phyloP scores from a whole-genome alignment of 192 early-diverging fungal species.

The Podila verticillata region DNA sequence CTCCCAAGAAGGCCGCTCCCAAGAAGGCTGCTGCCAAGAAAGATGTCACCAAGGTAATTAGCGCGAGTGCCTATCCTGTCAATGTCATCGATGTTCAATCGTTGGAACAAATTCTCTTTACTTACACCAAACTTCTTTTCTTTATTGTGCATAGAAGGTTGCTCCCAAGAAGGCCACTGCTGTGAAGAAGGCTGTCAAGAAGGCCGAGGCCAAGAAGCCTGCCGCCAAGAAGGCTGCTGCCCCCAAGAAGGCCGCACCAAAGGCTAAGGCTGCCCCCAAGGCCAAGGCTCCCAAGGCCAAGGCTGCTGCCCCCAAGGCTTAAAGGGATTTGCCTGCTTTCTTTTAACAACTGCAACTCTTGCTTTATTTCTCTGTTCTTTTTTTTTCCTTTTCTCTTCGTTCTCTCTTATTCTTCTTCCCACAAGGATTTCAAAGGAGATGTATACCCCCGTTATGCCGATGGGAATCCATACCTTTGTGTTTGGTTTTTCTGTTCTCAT shows the following conservation, averaged over 20 bases:
- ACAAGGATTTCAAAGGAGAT: too few species aligned
- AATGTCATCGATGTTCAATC: too few species aligned
- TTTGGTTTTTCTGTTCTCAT: too few species aligned
- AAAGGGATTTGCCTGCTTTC: too few species aligned
- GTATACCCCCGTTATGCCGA: too few species aligned
- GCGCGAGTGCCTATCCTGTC: too few species aligned
- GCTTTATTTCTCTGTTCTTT: too few species aligned
- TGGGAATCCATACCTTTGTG: too few species aligned
- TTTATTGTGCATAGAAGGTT: slow-evolving; percentile 7
- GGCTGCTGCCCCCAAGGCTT: slow-evolving; percentile 18
- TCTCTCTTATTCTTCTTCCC: too few species aligned
- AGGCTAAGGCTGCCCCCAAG: slow-evolving; percentile 40
- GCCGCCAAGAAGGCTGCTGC: slow-evolving; percentile 28
- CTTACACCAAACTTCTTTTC: background rate
- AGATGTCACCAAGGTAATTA: slow-evolving; percentile 24
- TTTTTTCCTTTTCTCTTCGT: too few species aligned
- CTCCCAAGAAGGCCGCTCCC: slow-evolving; percentile 57
- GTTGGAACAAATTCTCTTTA: background rate
- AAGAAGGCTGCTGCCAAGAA: slow-evolving; percentile 63
- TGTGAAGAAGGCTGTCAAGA: slow-evolving; percentile 44
- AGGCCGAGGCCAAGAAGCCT: slow-evolving; percentile 35
- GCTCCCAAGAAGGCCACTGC: slow-evolving; percentile 53
- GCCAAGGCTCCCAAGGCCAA: slow-evolving; percentile 53
- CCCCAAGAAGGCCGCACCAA: slow-evolving; percentile 16
- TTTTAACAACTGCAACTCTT: too few species aligned